Evolutionary conservation across 2,329 filamentous ascomycete species (phyloP).

Genomic region (Phyllosticta capitalensis): DNA sequence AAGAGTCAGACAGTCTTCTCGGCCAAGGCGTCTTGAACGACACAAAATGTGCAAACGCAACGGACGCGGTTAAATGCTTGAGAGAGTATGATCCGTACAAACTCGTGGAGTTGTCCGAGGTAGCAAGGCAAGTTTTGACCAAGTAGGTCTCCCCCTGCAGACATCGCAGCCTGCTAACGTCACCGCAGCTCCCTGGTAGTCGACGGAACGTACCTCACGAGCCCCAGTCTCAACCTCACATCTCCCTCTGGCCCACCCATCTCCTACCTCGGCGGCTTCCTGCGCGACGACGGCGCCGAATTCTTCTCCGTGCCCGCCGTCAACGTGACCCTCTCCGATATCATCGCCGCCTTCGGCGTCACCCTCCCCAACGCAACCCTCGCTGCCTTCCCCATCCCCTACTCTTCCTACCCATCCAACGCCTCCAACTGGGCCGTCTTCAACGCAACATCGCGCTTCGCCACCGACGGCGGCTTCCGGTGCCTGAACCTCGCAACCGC

Average conservation of each 20-base stretch:
- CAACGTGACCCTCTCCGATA: constrained; percentile 15
- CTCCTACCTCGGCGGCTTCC: constrained; percentile 20
- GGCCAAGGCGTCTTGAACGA: constrained; percentile 18
- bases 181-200: constrained; percentile 22
- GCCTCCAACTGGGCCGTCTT: constrained; percentile 22
- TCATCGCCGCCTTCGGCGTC: constrained; percentile 16
- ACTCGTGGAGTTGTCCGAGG: constrained; percentile 12
- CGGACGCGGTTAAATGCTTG: constrained; percentile 19
- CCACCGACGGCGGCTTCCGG: constrained; percentile 24
- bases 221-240: constrained; percentile 17
- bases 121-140: neutral
- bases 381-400: constrained; percentile 16
- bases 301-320: constrained; percentile 21
- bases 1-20: constrained; percentile 16
- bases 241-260: constrained; percentile 11
- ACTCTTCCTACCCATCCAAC: constrained; percentile 17
- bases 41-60: constrained; percentile 17
- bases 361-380: constrained; percentile 9
- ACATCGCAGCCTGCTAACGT: neutral
- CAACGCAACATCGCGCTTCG: constrained; percentile 22
- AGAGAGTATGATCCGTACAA: constrained; percentile 16
- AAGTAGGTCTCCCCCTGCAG: neutral
- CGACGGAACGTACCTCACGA: constrained; percentile 23
- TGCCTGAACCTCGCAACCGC: constrained; percentile 24
- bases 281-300: constrained; percentile 25